Percentiles rank a stretch among this genome's conserved stretches.
These are phyloP conservation scores for Puya raimondii DNA, from an alignment of 176 grass and related monocot species.

Conservation along the genomic window DNA sequence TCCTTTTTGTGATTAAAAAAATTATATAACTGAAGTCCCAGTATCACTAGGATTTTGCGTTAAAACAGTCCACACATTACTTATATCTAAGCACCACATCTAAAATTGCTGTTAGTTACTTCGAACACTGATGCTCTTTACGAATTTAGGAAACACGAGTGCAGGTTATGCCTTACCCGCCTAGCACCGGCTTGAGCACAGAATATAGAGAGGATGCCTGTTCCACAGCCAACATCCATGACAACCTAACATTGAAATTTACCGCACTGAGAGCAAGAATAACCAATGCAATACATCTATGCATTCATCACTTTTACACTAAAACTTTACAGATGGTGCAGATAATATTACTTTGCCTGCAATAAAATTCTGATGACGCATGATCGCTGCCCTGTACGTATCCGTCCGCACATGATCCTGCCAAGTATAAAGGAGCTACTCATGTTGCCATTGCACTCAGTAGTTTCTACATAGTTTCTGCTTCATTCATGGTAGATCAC, in stretches of 20 bases:
- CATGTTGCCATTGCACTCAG: background rate
- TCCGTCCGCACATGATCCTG: slow-evolving; percentile 83
- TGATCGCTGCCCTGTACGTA: slow-evolving; percentile 57
- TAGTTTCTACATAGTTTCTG: background rate
- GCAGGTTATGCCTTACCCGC: slow-evolving; percentile 32
- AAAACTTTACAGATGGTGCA: background rate
- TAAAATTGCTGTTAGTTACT: no score
- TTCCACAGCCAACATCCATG: slow-evolving; percentile 91
- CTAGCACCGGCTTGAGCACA: slow-evolving; percentile 85
- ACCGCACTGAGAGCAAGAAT: background rate
- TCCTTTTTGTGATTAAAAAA: no score
- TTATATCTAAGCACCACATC: no score
- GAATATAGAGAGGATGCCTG: slow-evolving; percentile 84
- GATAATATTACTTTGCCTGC: slow-evolving; percentile 62
- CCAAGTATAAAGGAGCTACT: slow-evolving; percentile 8
- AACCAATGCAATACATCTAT: background rate
- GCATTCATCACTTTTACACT: background rate
- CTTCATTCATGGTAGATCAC: no score
- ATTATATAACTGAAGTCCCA: background rate
- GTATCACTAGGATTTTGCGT: no score
- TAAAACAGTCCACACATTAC: no score
- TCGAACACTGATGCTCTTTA: no score
- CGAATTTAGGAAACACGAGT: no score
- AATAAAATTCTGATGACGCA: slow-evolving; percentile 71
- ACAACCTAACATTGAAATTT: slow-evolving; percentile 46